These are phyloP conservation scores for Artemisia argyi DNA, from an alignment of 129 eudicot genomes.

Conservation along the genomic window DNA sequence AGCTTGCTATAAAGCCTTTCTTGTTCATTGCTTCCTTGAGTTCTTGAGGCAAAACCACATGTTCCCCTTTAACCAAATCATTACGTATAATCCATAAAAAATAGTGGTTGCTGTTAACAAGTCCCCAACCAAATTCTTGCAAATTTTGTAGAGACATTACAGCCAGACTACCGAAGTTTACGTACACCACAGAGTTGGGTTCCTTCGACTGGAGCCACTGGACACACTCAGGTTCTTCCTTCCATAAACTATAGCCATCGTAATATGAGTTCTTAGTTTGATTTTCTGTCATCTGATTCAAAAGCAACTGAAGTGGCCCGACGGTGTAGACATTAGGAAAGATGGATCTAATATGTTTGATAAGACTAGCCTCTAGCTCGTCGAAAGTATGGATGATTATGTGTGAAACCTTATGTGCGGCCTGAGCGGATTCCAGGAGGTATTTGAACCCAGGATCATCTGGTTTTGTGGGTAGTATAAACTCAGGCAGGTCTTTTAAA, in stretches of 20 bases:
- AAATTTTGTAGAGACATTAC: slow-evolving; percentile 17
- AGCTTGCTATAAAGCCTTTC: slow-evolving; percentile 26
- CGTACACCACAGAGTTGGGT: slow-evolving; percentile 32
- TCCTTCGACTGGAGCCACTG: slow-evolving; percentile 39
- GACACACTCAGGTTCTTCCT: slow-evolving; percentile 36
- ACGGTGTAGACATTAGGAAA: slow-evolving; percentile 40
- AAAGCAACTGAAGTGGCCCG: slow-evolving; percentile 47
- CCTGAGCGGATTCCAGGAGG: slow-evolving; percentile 15
- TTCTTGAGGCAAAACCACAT: slow-evolving; percentile 16
- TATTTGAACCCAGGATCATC: slow-evolving; percentile 32
- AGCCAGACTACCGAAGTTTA: slow-evolving; percentile 40
- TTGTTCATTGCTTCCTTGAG: slow-evolving; percentile 1
- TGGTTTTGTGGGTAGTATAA: slow-evolving; percentile 13
- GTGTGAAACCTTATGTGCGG: slow-evolving; percentile 31
- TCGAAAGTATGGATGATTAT: slow-evolving; percentile 57
- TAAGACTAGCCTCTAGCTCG: slow-evolving; percentile 39
- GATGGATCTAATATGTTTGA: slow-evolving; percentile 31
- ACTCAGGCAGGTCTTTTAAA: slow-evolving; percentile 18
- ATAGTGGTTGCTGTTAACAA: slow-evolving; percentile 34
- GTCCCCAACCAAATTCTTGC: slow-evolving; percentile 57
- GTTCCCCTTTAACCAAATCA: slow-evolving; percentile 27
- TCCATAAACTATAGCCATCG: slow-evolving; percentile 37
- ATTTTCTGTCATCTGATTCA: slow-evolving; percentile 32
- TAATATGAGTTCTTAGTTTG: slow-evolving; percentile 3
- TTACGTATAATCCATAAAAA: slow-evolving; percentile 34